Percentiles rank a stretch among this genome's conserved stretches.
These are phyloP conservation scores for Rhodotorula kratochvilovae DNA, from an alignment of 768 basidiomycete species.

Conservation along the genomic window DNA sequence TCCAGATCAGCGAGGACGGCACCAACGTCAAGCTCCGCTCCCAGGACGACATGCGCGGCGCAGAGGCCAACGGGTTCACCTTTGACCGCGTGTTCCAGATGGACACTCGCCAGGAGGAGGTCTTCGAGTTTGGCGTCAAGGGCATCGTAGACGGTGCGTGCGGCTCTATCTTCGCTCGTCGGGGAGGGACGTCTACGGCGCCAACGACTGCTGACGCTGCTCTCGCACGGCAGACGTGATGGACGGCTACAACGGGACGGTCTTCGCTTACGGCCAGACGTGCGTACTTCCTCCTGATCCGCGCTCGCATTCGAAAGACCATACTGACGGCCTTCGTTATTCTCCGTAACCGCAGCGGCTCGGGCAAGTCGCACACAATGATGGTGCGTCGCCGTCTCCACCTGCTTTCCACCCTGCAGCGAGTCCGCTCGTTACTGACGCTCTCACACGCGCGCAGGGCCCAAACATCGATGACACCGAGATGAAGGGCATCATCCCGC, in stretches of 20 bases:
- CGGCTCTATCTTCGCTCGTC: background rate
- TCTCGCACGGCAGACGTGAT: conserved; percentile 68
- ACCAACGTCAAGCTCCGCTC: conserved; percentile 77
- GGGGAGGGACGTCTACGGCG: background rate
- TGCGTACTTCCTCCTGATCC: too few relatives aligned
- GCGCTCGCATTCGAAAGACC: too few relatives aligned
- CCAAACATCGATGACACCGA: conserved; percentile 94
- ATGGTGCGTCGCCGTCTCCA: conserved; percentile 61
- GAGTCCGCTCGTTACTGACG: background rate
- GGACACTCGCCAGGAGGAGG: conserved; percentile 80
- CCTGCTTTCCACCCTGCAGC: conserved; percentile 12
- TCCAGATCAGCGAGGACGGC: conserved; percentile 78
- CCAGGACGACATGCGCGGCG: conserved; percentile 61
- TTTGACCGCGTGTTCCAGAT: conserved; percentile 96
- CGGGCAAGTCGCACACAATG: conserved; percentile 95
- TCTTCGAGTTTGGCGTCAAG: conserved; percentile 97
- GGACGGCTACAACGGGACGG: conserved; percentile 95
- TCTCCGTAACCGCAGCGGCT: too few relatives aligned
- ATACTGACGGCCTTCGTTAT: too few relatives aligned
- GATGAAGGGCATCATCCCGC: conserved; percentile 90
- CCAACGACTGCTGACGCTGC: background rate
- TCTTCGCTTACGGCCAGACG: conserved; percentile 76
- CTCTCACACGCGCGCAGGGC: conserved; percentile 57
- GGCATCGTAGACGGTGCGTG: conserved; percentile 82
- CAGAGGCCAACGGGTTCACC: conserved; percentile 95